Conservation (phyloP, 768 basidiomycete species). For the Boletus rex-veris region DNA sequence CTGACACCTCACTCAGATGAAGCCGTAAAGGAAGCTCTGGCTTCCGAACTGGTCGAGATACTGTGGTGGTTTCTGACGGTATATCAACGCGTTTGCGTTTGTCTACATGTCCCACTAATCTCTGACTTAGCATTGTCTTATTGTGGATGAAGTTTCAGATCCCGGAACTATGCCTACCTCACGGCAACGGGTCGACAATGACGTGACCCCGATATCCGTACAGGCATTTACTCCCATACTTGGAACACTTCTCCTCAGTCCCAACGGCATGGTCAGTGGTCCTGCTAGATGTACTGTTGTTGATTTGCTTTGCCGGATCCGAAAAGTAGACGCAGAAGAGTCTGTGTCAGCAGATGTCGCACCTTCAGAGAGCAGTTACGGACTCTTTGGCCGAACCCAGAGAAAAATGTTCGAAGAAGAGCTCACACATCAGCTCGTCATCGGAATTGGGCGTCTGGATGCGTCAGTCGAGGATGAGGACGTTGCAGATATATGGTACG, state of each 20-base stretch:
- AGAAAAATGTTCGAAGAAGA: constrained; percentile 73
- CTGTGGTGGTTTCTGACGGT: constrained; percentile 93
- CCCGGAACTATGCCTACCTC: constrained; percentile 9
- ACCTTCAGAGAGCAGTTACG: constrained; percentile 29
- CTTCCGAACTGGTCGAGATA: constrained; percentile 71
- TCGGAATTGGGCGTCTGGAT: constrained; percentile 82
- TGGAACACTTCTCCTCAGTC: constrained; percentile 81
- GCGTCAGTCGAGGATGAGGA: constrained; percentile 35
- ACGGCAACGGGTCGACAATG: constrained; percentile 12
- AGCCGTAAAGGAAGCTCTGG: constrained; percentile 82
- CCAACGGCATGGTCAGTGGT: constrained; percentile 69
- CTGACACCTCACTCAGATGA: constrained; percentile 55
- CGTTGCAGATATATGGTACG: constrained; percentile 31
- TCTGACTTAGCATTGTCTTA: constrained; percentile 56
- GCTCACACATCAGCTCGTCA: constrained; percentile 80
- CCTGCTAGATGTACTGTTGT: constrained; percentile 75
- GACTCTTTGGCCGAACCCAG: constrained; percentile 53
- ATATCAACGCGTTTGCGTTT: constrained; percentile 11
- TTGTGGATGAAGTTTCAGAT: constrained; percentile 46
- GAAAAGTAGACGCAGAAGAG: constrained; percentile 50
- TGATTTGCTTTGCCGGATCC: constrained; percentile 68
- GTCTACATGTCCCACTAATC: not conserved
- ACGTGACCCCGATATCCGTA: constrained; percentile 57
- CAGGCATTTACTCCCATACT: constrained; percentile 90
- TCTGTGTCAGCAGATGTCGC: constrained; percentile 34